Evolutionary conservation across 805 yeast genomes (phyloP).

Genomic region (Wickerhamomyces silvicola): DNA sequence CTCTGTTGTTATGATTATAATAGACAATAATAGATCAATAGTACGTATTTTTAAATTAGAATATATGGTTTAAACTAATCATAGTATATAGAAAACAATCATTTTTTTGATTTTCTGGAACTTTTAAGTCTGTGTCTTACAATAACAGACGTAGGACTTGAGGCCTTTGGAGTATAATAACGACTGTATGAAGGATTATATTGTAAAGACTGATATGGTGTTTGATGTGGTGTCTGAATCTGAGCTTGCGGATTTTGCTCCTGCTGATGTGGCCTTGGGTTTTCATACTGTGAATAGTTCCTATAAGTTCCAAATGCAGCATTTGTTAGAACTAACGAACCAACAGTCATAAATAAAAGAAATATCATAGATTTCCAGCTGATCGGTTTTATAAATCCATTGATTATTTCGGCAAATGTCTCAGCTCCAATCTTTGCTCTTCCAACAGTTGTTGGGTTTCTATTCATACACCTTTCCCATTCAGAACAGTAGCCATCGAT

Average conservation of each 20-base stretch:
- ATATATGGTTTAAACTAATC: neutral
- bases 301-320: constrained; percentile 40
- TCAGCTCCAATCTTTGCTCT: constrained; percentile 72
- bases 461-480: constrained; percentile 80
- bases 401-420: constrained; percentile 74
- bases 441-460: constrained; percentile 64
- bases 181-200: constrained; percentile 16
- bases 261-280: constrained; percentile 5
- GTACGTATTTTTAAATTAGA: neutral
- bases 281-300: constrained; percentile 19
- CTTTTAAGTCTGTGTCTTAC: constrained; percentile 2
- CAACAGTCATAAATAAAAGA: constrained; percentile 38
- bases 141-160: constrained; percentile 9
- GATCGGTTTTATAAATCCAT: constrained; percentile 67
- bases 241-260: constrained; percentile 13
- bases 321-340: constrained; percentile 47
- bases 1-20: too few relatives aligned
- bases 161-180: constrained; percentile 18
- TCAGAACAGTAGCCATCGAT: constrained; percentile 59
- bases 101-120: neutral
- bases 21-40: too few relatives aligned
- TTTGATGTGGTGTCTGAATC: constrained; percentile 14
- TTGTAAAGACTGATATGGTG: constrained; percentile 15
- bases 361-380: constrained; percentile 61
- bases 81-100: neutral